Evolutionary conservation across 306 rosid species (phyloP), one percentile per base, ranked within the genome.

Genomic region (Acacia confusa): DNA sequence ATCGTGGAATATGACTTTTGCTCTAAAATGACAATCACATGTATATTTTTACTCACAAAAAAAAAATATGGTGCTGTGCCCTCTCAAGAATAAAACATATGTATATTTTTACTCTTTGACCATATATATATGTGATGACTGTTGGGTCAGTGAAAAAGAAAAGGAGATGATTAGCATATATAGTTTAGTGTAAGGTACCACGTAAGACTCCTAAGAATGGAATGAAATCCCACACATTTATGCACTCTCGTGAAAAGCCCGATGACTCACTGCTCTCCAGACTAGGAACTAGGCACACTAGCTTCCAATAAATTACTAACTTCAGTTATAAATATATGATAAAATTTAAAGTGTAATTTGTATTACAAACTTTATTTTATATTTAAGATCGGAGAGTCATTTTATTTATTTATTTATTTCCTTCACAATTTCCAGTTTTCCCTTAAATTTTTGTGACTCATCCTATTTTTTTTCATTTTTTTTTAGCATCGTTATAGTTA

Each of bases 141-240:
- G 27, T 22, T 57, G 61, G n/a, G 27, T 57, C 64, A 24, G 9
- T 22, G 64, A 57, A 57, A 55, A n/a, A 7, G 28, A 9, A n/a
- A 57, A 57, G 1, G 64, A 22, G 19, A 60, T 12, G 30, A 61
- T 61, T 13, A 27, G 9, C 3, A 60, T n/a, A n/a, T n/a, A n/a
- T 58, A 11, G 38, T 25, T 4, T 13, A 22, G 9, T 66, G 27
- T 8, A 7, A 34, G 24, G 17, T 10, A 36, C 15, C 47, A 67
- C 27, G 72, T 9, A 9, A 36, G 27, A 28, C 14, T 15, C 70
- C 14, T 50, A 16, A 32, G 5, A 20, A 17, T 34, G 44, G 45
- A 66, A 66, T 66, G n/a, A 68, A 68, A 68, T 68, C 27, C 30
- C 72, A 38, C 27, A 68, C 50, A 20, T 68, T 68, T 38, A n/a